Base-by-base conservation (phyloP, 768 basidiomycete genomes). In the Exsudoporus frostii region DNA sequence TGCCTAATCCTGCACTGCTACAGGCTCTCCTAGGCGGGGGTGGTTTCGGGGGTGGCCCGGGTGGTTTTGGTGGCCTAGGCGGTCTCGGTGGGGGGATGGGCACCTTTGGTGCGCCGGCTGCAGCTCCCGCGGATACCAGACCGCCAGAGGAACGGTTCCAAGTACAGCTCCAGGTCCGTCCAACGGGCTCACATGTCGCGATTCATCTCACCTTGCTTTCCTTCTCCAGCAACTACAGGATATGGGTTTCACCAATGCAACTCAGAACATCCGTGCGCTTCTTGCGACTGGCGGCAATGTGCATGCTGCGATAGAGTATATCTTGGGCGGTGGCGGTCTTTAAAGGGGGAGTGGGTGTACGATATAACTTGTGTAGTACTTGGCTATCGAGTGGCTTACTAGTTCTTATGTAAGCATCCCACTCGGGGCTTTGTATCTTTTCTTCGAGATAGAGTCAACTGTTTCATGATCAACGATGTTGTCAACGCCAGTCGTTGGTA, bases 231-330 rank as follows among this genome's bases (percentile, higher is more conserved):
- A 95, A 86, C 70, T 98, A 64, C 87, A 92, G 66, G 90, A 89
- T 54, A 98, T 98, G 96, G 95, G 92, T 2, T 92, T 98, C 71
- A 82, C 79, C 47, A 93, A 96, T 51, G 92, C 92, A 8, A 69
- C 81, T 38, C 90, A 93, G 78, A 98, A 98, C 67, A 78, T 98
- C 7, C 79, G 94, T 5, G 94, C 96, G 5, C 74, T 98, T 39
- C 78, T 92, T 9, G 92, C 91, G 45, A 94, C 93, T 0, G 92
- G 84, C n/a, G 94, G 95, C 11, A 94, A 93, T 62, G 91, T 97
- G 17, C 83, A 97, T 66, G 79, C 84, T 20, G 94, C 94, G 42
- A 89, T 98, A 61, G 94, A 97, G 71, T 92, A 96, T 65, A 94
- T 98, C 59, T 78, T 98, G 51, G 70, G 76, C 38, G 92, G 91